Percentiles rank a stretch among this genome's conserved stretches.
Conservation (phyloP, 805 yeast genomes). For the Teunomyces barrocoloradensis region DNA sequence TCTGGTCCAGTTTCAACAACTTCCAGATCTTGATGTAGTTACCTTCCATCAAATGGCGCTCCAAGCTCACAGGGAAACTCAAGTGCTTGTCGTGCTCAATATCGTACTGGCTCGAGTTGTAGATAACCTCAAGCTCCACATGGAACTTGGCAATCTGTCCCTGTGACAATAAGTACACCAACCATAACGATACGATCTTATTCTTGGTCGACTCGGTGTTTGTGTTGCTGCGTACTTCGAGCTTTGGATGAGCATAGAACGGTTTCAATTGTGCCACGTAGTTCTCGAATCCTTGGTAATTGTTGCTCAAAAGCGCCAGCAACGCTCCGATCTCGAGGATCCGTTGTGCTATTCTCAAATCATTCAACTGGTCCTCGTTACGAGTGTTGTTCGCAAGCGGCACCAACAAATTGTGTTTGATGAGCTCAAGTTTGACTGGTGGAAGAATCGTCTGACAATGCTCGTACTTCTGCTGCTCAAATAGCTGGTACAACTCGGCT, state of each 20-base stretch:
- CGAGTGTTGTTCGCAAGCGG: slow-evolving; percentile 47
- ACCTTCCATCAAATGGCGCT: slow-evolving; percentile 95
- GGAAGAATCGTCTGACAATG: slow-evolving; percentile 63
- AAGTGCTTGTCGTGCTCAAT: slow-evolving; percentile 62
- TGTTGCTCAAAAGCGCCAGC: slow-evolving; percentile 61
- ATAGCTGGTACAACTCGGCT: slow-evolving; percentile 62
- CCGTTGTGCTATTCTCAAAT: slow-evolving; percentile 73
- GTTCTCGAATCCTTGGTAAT: slow-evolving; percentile 67
- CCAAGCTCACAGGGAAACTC: slow-evolving; percentile 83
- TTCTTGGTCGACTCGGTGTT: slow-evolving; percentile 33
- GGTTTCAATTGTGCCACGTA: slow-evolving; percentile 72
- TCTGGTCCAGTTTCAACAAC: slow-evolving; percentile 54
- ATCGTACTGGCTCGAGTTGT: slow-evolving; percentile 53
- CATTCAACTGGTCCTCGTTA: slow-evolving; percentile 49
- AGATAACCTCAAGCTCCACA: slow-evolving; percentile 77
- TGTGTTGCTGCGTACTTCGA: slow-evolving; percentile 26
- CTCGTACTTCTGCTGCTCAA: slow-evolving; percentile 57
- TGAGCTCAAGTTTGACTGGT: slow-evolving; percentile 72
- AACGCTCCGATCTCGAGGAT: slow-evolving; percentile 88
- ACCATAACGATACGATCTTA: slow-evolving; percentile 73
- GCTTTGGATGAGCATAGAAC: slow-evolving; percentile 55
- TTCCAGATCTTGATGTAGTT: slow-evolving; percentile 90
- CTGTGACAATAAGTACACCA: slow-evolving; percentile 73
- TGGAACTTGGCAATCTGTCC: slow-evolving; percentile 88
- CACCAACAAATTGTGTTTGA: slow-evolving; percentile 72